These are phyloP conservation scores for Citrus inodora DNA, from an alignment of 345 rosid genomes.

Conservation along the genomic window DNA sequence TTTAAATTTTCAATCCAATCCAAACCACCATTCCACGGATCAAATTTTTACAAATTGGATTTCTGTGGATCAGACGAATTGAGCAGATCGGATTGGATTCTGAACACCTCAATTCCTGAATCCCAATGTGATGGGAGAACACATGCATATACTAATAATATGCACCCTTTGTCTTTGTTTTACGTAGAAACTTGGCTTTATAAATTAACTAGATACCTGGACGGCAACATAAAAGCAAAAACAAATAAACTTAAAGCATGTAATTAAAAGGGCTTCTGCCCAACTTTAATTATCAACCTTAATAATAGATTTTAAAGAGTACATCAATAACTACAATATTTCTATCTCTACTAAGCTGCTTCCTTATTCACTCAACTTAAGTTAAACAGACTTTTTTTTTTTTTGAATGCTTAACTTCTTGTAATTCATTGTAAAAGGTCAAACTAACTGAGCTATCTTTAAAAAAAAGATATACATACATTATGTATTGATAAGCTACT, in stretches of 20 bases:
- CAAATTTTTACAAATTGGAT: rapidly evolving
- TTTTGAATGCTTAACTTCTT: neutral
- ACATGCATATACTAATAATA: neutral
- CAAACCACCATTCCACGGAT: too few species aligned
- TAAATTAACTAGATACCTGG: neutral
- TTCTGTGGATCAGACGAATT: too few species aligned
- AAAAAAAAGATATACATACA: neutral
- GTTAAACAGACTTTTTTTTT: too few species aligned
- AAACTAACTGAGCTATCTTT: neutral
- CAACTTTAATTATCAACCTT: neutral
- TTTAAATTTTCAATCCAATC: too few species aligned
- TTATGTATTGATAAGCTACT: neutral
- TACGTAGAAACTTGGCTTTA: neutral
- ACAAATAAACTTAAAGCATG: too few species aligned
- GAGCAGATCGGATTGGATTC: too few species aligned
- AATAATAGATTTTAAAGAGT: neutral
- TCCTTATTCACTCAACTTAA: too few species aligned
- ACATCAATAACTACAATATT: neutral
- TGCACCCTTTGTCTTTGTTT: too few species aligned
- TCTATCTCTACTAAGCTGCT: neutral
- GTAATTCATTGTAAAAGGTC: too few species aligned
- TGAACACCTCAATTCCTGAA: too few species aligned
- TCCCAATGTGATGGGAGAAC: neutral
- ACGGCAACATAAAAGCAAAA: too few species aligned
- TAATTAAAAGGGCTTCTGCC: neutral